A percentile compares a stretch with the other conserved stretches of the same genome.
Conservation (phyloP, 805 yeast genomes). For the Wickerhamiella qilinensis region DNA sequence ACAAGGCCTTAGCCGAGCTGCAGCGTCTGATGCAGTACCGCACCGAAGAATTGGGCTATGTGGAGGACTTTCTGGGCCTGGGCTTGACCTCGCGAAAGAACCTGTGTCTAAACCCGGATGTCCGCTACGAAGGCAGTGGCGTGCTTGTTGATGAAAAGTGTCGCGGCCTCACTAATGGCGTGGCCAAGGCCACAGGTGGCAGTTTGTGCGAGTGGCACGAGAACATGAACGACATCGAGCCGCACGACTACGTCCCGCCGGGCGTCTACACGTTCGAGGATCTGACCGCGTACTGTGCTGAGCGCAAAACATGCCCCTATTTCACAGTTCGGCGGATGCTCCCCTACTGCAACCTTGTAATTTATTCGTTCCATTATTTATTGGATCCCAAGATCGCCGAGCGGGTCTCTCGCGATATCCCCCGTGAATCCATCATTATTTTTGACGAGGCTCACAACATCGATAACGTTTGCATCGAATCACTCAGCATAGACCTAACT, state of each 20-base stretch:
- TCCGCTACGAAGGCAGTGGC: conserved; percentile 79
- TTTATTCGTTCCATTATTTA: conserved; percentile 91
- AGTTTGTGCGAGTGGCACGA: conserved; percentile 81
- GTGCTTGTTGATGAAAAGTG: conserved; percentile 90
- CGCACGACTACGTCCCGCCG: conserved; percentile 72
- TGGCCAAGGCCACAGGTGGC: conserved; percentile 47
- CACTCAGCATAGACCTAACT: conserved; percentile 78
- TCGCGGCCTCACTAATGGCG: conserved; percentile 86
- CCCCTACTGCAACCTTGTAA: conserved; percentile 74
- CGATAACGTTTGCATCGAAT: conserved; percentile 96
- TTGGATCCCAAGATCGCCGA: conserved; percentile 96
- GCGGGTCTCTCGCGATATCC: conserved; percentile 79
- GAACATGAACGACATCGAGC: conserved; percentile 70
- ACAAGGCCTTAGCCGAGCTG: conserved; percentile 87
- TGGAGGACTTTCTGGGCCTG: conserved; percentile 82
- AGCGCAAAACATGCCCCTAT: conserved; percentile 79
- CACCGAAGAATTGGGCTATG: conserved; percentile 63
- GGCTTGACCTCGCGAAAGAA: conserved; percentile 93
- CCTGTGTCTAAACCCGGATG: conserved; percentile 77
- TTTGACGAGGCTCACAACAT: conserved; percentile 98
- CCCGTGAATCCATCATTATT: conserved; percentile 83
- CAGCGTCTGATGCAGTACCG: conserved; percentile 78
- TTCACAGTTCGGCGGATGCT: conserved; percentile 97
- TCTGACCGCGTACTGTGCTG: conserved; percentile 58
- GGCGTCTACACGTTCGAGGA: conserved; percentile 94